Evolutionary conservation across 768 basidiomycete genomes (phyloP).

Genomic region (Steccherinum ochraceum): DNA sequence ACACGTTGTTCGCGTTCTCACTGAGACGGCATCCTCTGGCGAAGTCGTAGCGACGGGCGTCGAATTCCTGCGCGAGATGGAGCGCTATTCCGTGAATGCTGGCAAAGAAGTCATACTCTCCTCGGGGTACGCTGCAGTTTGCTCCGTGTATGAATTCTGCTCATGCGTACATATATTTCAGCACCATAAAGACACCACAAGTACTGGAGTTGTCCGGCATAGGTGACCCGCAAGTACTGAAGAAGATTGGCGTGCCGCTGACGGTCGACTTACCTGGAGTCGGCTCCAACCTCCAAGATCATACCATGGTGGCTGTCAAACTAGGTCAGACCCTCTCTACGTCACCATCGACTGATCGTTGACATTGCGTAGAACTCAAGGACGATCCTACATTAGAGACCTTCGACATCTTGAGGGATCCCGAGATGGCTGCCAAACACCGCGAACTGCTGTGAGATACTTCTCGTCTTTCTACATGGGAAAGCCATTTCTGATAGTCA

Average conservation of each 20-base stretch:
- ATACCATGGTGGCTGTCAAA: slow-evolving; percentile 19
- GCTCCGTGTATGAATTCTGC: too few relatives aligned
- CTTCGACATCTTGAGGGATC: slow-evolving; percentile 10
- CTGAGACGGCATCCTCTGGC: not conserved
- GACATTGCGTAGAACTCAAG: slow-evolving; percentile 8
- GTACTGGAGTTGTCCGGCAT: slow-evolving; percentile 46
- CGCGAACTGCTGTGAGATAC: slow-evolving; percentile 3
- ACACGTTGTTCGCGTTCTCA: slow-evolving; percentile 6
- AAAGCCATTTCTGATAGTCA: not conserved
- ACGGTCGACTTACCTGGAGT: slow-evolving; percentile 39
- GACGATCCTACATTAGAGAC: slow-evolving; percentile 9
- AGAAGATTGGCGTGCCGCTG: slow-evolving; percentile 27
- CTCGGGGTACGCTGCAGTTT: slow-evolving; percentile 6
- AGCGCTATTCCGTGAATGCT: slow-evolving; percentile 4
- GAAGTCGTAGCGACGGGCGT: slow-evolving; percentile 4
- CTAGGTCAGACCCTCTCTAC: slow-evolving; percentile 12
- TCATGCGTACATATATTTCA: slow-evolving; percentile 8
- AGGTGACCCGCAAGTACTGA: slow-evolving; percentile 29
- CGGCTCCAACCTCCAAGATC: slow-evolving; percentile 43
- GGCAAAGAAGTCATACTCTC: slow-evolving; percentile 6
- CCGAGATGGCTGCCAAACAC: slow-evolving; percentile 5
- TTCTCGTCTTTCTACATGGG: not conserved
- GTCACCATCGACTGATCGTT: not conserved
- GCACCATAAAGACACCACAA: slow-evolving; percentile 39
- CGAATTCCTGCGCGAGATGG: slow-evolving; percentile 3